phyloP scores from a whole-genome alignment of 106 monocot species.

The Dioscorea zingiberensis region DNA sequence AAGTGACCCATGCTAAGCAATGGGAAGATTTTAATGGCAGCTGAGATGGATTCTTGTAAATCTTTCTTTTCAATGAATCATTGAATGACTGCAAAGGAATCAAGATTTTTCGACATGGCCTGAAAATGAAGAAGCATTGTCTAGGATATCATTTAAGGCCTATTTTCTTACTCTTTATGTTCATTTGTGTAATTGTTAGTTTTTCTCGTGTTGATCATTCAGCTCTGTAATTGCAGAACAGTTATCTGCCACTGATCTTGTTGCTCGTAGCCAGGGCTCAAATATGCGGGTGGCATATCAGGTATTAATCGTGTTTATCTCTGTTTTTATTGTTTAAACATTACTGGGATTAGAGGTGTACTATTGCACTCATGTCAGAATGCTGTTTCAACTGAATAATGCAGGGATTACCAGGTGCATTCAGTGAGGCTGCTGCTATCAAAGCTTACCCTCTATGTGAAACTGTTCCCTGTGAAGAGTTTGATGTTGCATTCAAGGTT shows the following conservation, averaged over 20 bases:
- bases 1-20: no score
- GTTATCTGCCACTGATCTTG: constrained; percentile 40
- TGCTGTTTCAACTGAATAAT: background rate
- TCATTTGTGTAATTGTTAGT: no score
- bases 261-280: constrained; percentile 33
- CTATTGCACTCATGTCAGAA: background rate
- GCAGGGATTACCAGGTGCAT: constrained; percentile 76
- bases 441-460: constrained; percentile 73
- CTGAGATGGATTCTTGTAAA: background rate
- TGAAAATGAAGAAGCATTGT: background rate
- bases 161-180: background rate
- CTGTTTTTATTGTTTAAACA: constrained; percentile 2
- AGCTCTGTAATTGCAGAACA: constrained; percentile 33
- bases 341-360: background rate
- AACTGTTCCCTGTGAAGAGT: constrained; percentile 68
- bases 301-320: constrained; percentile 26
- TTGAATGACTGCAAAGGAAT: no score
- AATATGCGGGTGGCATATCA: constrained; percentile 70
- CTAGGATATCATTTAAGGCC: background rate
- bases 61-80: background rate
- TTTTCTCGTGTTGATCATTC: no score
- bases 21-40: no score
- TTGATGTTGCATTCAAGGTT: constrained; percentile 82
- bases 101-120: no score
- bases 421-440: constrained; percentile 68